phyloP scores from a whole-genome alignment of 768 basidiomycete genomes.

The Hydnum rufescens region DNA sequence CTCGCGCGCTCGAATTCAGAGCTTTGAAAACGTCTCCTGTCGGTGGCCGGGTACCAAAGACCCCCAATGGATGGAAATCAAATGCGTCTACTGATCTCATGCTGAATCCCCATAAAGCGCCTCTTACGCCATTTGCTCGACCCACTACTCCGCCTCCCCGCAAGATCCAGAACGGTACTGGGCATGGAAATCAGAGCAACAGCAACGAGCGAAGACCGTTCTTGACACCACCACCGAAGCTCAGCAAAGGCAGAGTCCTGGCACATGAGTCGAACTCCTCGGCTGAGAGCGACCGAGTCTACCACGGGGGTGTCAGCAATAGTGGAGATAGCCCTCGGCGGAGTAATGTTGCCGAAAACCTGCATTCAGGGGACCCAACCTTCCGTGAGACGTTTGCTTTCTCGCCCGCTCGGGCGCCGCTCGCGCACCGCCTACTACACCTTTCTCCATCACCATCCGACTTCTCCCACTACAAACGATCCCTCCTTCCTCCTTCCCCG shows the following conservation, averaged over 20 bases:
- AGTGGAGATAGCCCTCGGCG: neutral
- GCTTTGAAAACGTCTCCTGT: neutral
- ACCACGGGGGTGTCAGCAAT: neutral
- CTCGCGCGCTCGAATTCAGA: neutral
- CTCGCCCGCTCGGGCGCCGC: constrained; percentile 42
- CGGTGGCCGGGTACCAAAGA: neutral
- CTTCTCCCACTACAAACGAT: neutral
- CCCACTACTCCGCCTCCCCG: constrained; percentile 24
- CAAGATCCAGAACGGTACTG: constrained; percentile 10
- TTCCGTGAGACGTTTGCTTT: constrained; percentile 14
- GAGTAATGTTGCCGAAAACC: neutral
- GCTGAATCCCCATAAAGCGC: neutral
- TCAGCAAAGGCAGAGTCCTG: neutral
- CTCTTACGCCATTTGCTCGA: constrained; percentile 21
- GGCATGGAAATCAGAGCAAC: no score
- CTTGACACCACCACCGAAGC: neutral
- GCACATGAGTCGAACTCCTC: neutral
- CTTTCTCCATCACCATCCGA: neutral
- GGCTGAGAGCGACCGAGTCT: neutral
- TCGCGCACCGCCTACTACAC: constrained; percentile 31
- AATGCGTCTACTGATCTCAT: neutral
- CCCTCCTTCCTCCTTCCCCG: neutral
- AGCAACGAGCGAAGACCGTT: neutral
- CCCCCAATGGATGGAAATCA: neutral
- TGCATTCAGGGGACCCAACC: neutral